Conservation (phyloP, 208 protist species). For the Trypanosoma scelopori region DNA sequence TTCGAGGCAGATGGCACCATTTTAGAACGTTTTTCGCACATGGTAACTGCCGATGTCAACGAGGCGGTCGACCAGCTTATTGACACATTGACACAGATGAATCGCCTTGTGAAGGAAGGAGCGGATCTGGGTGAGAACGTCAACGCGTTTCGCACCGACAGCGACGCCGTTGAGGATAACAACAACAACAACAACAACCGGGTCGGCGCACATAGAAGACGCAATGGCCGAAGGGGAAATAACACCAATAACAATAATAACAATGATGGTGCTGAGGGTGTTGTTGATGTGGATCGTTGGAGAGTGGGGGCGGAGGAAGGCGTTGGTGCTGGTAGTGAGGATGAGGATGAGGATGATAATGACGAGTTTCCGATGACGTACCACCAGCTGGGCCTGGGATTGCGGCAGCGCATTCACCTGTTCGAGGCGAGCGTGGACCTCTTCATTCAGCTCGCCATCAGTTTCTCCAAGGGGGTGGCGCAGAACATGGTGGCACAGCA, state of each 20-base stretch:
- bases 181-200: constrained; percentile 13
- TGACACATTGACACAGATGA: constrained; percentile 81
- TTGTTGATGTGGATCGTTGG: background rate
- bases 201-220: background rate
- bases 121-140: constrained; percentile 68
- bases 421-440: constrained; percentile 83
- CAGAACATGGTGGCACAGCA: constrained; percentile 90
- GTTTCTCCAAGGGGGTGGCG: constrained; percentile 78
- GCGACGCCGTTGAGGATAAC: background rate
- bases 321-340: constrained; percentile 39
- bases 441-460: constrained; percentile 79
- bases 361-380: constrained; percentile 46
- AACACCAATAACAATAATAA: constrained; percentile 15
- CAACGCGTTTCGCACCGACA: constrained; percentile 18
- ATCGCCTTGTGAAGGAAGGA: constrained; percentile 60
- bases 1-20: constrained; percentile 68
- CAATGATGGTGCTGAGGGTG: background rate
- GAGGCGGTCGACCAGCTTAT: constrained; percentile 83
- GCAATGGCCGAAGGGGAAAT: background rate
- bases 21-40: constrained; percentile 89
- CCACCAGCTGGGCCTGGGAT: constrained; percentile 66
- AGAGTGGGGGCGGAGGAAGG: background rate
- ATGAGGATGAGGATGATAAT: constrained; percentile 41
- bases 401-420: constrained; percentile 68
- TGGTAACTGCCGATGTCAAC: constrained; percentile 88